Evolutionary conservation across 106 monocot genomes (phyloP).

Genomic region (Cymbidium sinense): DNA sequence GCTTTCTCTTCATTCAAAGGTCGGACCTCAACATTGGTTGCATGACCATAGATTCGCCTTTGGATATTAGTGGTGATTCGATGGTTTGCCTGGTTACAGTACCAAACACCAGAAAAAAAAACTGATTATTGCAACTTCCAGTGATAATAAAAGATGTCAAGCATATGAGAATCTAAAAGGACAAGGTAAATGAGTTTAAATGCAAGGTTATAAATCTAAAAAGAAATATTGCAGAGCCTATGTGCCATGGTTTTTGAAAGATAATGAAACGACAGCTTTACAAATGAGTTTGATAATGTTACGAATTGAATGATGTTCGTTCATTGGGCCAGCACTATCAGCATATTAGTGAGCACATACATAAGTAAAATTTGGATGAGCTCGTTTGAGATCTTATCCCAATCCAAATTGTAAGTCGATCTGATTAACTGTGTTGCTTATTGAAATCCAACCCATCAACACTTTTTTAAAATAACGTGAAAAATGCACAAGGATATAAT

Average conservation of each 20-base stretch:
- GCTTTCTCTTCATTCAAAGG: constrained; percentile 94
- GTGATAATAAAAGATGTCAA: not conserved
- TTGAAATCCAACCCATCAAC: no score
- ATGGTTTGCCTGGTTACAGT: constrained; percentile 58
- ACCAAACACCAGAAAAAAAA: not conserved
- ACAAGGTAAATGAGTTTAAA: not conserved
- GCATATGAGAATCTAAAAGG: not conserved
- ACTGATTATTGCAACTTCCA: not conserved
- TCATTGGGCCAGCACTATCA: not conserved
- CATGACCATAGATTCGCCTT: constrained; percentile 76
- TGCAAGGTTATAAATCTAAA: no score
- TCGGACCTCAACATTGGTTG: constrained; percentile 74
- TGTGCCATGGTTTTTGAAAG: not conserved
- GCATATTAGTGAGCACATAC: not conserved
- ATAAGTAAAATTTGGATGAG: not conserved
- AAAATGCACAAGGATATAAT: no score
- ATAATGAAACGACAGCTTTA: not conserved
- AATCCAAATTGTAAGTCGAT: not conserved
- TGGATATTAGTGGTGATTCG: constrained; percentile 76
- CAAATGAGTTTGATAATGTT: not conserved
- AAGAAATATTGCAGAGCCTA: not conserved
- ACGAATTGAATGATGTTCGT: not conserved
- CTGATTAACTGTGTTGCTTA: no score
- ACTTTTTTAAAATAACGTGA: no score
- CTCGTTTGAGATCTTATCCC: not conserved